phyloP scores from a whole-genome alignment of 352 stramenopile genomes.

The Elongisporangium senticosum region DNA sequence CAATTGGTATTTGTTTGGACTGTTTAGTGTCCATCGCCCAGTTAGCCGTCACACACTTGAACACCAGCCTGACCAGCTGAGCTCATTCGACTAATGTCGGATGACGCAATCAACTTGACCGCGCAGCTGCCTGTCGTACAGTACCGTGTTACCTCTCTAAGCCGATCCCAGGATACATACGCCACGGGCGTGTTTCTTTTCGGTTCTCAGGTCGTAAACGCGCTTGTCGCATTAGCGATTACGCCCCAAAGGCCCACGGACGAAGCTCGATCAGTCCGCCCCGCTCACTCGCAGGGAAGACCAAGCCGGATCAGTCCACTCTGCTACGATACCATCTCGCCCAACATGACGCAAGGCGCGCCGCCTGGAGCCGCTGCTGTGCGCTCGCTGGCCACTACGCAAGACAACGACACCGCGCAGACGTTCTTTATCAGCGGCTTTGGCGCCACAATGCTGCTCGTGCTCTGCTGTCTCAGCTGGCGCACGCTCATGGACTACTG shows the following conservation, averaged over 20 bases:
- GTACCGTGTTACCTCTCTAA: not conserved
- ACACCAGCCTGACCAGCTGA: not conserved
- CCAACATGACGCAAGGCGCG: not conserved
- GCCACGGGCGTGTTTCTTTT: not conserved
- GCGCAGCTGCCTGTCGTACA: not conserved
- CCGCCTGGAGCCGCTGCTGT: not conserved
- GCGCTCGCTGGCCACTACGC: not conserved
- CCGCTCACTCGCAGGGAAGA: not conserved
- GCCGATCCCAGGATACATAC: not conserved
- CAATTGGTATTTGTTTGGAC: too few species aligned
- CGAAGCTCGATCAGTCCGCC: not conserved
- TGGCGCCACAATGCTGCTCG: constrained; percentile 21
- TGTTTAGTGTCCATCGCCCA: too few species aligned
- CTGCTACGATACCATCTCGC: not conserved
- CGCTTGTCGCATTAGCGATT: not conserved
- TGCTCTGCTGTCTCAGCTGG: constrained; percentile 41
- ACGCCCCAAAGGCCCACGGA: not conserved
- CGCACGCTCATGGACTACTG: constrained; percentile 49
- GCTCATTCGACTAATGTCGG: not conserved
- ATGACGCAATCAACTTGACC: not conserved
- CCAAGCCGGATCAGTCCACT: not conserved
- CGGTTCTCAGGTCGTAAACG: not conserved
- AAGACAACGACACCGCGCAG: not conserved
- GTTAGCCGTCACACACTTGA: too few species aligned
- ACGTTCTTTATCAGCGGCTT: constrained; percentile 23